Base-by-base conservation (phyloP, 1,284 basidiomycete species). In the Cutaneotrichosporon cutaneum region DNA sequence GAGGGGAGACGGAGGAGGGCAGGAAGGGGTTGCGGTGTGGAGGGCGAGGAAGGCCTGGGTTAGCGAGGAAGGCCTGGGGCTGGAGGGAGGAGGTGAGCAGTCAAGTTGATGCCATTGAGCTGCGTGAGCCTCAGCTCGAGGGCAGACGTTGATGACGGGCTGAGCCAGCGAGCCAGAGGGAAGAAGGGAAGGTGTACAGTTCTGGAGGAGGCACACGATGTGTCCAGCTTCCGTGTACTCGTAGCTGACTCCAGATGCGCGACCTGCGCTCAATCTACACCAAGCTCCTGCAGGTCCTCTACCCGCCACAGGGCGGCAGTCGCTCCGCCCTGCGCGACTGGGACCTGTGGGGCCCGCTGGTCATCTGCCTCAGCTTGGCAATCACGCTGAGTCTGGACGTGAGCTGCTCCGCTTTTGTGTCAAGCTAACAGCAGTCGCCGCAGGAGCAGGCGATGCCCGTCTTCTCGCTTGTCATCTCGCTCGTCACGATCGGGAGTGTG, bases 311-410 rank as follows among this genome's bases (percentile, higher is more conserved):
- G 69, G 81, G 81, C 53, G 84, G 83, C 1, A 86, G 86, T n/a
- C 85, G 89, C 60, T 90, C 92, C 78, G 89, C 92, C 5, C 79
- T 93, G 27, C 84, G 85, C 66, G 94, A 96, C 72, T 97, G 94
- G 94, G 93, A 97, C 78, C 83, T 97, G 39, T 97, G 93, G 94
- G 94, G 93, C 2, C 94, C 93, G 11, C 83, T 96, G 8, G 84
- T 95, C 42, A 84, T 96, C 58, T 94, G 90, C 72, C 83, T 96
- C 61, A 81, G 86, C 22, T 83, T 96, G 14, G 91, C 89, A 47
- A 90, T 94, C 56, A 87, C 95, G 81, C 85, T 96, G 18, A 94
- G 90, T 66, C 81, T 94, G 50, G 92, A 93, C 76, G 93, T 93
- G 71, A 67, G 87, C 80, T 56, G n/a, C n/a, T n/a, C n/a, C 3